These are phyloP conservation scores for Paraglomus brasilianum DNA, from an alignment of 192 early-diverging fungal genomes.

Conservation along the genomic window DNA sequence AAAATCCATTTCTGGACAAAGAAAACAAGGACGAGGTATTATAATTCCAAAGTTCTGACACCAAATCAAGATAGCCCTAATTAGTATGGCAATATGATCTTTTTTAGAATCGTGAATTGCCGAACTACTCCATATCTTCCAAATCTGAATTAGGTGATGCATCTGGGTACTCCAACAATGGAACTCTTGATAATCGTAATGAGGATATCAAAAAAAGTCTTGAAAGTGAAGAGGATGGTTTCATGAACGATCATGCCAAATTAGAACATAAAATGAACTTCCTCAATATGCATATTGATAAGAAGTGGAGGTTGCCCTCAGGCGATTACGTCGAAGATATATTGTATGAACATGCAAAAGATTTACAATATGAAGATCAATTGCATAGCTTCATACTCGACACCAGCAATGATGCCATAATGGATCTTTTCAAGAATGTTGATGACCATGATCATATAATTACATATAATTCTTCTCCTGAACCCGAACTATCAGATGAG, in stretches of 20 bases:
- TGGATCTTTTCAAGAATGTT: slow-evolving; percentile 20
- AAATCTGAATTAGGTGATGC: too few species aligned
- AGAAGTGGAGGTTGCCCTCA: slow-evolving; percentile 9
- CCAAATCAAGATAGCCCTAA: slow-evolving; percentile 9
- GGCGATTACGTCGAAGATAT: slow-evolving; percentile 1
- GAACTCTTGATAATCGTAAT: too few species aligned
- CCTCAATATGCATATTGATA: background rate
- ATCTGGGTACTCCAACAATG: too few species aligned
- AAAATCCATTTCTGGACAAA: background rate
- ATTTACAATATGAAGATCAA: background rate
- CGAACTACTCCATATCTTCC: background rate
- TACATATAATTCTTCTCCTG: slow-evolving; percentile 11
- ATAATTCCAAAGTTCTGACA: slow-evolving; percentile 8
- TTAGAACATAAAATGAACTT: background rate
- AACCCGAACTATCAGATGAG: background rate
- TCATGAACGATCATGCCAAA: background rate
- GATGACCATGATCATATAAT: slow-evolving; percentile 24
- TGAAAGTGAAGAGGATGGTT: background rate
- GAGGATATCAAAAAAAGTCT: too few species aligned
- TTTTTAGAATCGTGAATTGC: background rate
- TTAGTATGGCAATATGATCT: slow-evolving; percentile 6
- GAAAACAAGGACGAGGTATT: slow-evolving; percentile 1
- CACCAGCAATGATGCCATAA: background rate
- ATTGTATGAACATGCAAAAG: slow-evolving; percentile 11
- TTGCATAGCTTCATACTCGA: slow-evolving; percentile 11